Conservation (phyloP, 345 rosid species). For the Firmiana major region DNA sequence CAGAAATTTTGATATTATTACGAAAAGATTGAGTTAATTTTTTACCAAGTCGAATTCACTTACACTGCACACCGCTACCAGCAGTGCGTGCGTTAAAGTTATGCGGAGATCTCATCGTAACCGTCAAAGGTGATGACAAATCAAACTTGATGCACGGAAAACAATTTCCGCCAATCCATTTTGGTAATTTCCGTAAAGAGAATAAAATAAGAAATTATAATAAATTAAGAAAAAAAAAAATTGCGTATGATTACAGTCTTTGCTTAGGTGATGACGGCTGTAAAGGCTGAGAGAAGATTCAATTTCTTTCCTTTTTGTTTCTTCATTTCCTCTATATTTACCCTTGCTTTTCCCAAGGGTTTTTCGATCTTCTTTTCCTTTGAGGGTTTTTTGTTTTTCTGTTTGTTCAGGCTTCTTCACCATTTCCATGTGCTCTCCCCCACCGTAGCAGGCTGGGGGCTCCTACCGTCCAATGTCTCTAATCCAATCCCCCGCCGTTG, state of each 20-base stretch:
- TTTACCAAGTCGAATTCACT: too few species aligned
- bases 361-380: neutral
- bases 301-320: neutral
- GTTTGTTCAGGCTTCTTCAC: neutral
- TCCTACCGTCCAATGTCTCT: constrained; percentile 49
- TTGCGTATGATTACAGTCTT: neutral
- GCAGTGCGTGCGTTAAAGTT: too few species aligned
- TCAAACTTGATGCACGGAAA: neutral
- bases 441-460: constrained; percentile 42
- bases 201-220: neutral
- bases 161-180: neutral
- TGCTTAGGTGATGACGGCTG: constrained; percentile 7
- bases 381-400: neutral
- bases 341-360: neutral
- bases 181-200: neutral
- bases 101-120: too few species aligned
- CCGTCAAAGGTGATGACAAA: too few species aligned
- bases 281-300: neutral
- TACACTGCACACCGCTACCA: too few species aligned
- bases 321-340: neutral
- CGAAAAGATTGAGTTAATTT: too few species aligned
- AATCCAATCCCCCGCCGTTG: constrained; percentile 33
- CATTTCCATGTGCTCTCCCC: constrained; percentile 30
- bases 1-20: too few species aligned
- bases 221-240: neutral